Percentiles rank a stretch among this genome's conserved stretches.
Conservation (phyloP, 805 yeast species). For the Kluyveromyces lactis region DNA sequence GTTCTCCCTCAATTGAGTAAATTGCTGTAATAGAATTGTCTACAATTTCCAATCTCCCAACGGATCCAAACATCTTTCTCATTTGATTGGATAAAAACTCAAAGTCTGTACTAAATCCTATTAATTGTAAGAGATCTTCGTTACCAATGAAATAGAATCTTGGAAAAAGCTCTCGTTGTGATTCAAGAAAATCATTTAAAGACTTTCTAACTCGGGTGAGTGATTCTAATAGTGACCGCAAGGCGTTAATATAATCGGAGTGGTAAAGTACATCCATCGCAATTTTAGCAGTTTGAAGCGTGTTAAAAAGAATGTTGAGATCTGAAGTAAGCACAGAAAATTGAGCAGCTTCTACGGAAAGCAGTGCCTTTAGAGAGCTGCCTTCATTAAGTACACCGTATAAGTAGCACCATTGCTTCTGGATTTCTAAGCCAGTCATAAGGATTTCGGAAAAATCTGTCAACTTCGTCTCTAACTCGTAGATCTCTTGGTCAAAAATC, state of each 20-base stretch:
- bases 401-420: slow-evolving; percentile 80
- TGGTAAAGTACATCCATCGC: slow-evolving; percentile 50
- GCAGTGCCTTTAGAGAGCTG: slow-evolving; percentile 47
- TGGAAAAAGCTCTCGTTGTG: slow-evolving; percentile 68
- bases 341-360: slow-evolving; percentile 63
- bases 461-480: slow-evolving; percentile 49
- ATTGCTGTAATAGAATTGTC: slow-evolving; percentile 37
- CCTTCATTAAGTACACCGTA: slow-evolving; percentile 65
- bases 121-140: slow-evolving; percentile 75
- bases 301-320: slow-evolving; percentile 42
- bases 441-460: slow-evolving; percentile 42
- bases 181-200: slow-evolving; percentile 68
- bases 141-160: slow-evolving; percentile 85
- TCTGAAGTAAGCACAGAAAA: slow-evolving; percentile 59
- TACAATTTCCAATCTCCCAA: slow-evolving; percentile 36
- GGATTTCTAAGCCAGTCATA: slow-evolving; percentile 75
- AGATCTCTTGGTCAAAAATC: slow-evolving; percentile 51
- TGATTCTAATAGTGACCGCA: slow-evolving; percentile 48
- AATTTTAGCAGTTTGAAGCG: slow-evolving; percentile 38
- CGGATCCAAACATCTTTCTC: slow-evolving; percentile 64
- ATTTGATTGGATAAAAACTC: slow-evolving; percentile 47
- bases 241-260: slow-evolving; percentile 37
- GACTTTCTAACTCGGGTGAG: slow-evolving; percentile 54
- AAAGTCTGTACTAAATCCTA: slow-evolving; percentile 54
- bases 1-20: slow-evolving; percentile 60